phyloP scores from a whole-genome alignment of 352 stramenopile species.

The Phytophthora cajani region DNA sequence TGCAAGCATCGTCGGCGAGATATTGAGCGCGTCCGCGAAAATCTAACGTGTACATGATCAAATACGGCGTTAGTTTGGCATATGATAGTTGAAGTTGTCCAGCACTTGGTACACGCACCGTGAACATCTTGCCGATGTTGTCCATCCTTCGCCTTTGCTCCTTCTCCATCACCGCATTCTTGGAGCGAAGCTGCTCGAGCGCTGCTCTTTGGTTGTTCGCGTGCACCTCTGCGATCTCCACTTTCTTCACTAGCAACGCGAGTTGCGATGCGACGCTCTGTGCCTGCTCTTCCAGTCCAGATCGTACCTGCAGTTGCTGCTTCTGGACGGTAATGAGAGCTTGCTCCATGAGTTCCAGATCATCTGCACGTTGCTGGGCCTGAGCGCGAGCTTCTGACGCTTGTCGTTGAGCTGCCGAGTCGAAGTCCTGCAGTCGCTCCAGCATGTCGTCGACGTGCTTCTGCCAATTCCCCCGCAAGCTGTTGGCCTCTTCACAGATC shows the following conservation, averaged over 20 bases:
- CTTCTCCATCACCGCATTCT: slow-evolving; percentile 63
- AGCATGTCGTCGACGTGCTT: slow-evolving; percentile 74
- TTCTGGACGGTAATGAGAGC: slow-evolving; percentile 69
- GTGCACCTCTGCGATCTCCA: slow-evolving; percentile 63
- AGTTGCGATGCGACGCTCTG: slow-evolving; percentile 48
- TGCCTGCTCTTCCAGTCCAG: slow-evolving; percentile 61
- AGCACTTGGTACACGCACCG: slow-evolving; percentile 38
- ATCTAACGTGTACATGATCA: slow-evolving; percentile 43
- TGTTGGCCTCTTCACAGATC: slow-evolving; percentile 72
- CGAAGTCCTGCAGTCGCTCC: slow-evolving; percentile 65
- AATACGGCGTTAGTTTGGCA: slow-evolving; percentile 1
- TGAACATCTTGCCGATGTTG: slow-evolving; percentile 81
- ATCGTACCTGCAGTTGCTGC: slow-evolving; percentile 65
- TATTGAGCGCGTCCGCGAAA: slow-evolving; percentile 77
- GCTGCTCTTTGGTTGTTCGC: slow-evolving; percentile 35
- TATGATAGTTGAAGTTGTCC: neutral
- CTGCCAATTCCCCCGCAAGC: slow-evolving; percentile 71
- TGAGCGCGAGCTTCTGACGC: slow-evolving; percentile 45
- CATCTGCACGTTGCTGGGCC: slow-evolving; percentile 66
- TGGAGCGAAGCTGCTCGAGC: slow-evolving; percentile 63
- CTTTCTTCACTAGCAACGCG: slow-evolving; percentile 57
- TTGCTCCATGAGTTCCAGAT: slow-evolving; percentile 81
- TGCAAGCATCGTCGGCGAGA: slow-evolving; percentile 42
- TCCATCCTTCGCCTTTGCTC: slow-evolving; percentile 78
- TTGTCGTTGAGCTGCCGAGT: slow-evolving; percentile 50